Conservation (phyloP, 2,329 filamentous ascomycete genomes). For the Diaporthe aspalathi region DNA sequence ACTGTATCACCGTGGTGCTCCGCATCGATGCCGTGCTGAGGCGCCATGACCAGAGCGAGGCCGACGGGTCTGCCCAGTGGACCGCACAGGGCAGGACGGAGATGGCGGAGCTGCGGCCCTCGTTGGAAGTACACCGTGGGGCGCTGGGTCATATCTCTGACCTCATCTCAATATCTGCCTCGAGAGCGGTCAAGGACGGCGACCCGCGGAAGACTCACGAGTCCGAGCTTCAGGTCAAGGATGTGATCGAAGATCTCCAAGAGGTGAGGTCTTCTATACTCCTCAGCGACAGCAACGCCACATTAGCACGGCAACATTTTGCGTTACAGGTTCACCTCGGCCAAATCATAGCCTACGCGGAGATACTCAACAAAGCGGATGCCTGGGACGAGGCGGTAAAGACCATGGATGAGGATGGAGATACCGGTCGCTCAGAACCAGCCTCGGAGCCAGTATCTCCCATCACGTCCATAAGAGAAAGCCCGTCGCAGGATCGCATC, state of each 20-base stretch:
- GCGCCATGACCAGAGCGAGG: constrained; percentile 32
- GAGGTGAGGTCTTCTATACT: constrained; percentile 34
- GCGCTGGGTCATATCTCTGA: constrained; percentile 39
- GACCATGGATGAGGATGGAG: constrained; percentile 20
- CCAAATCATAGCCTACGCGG: constrained; percentile 34
- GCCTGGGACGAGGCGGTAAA: constrained; percentile 35
- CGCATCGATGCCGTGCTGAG: constrained; percentile 39
- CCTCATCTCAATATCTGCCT: constrained; percentile 37
- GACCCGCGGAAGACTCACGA: constrained; percentile 21
- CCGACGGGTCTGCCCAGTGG: constrained; percentile 37
- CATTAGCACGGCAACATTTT: constrained; percentile 37
- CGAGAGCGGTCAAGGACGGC: constrained; percentile 30
- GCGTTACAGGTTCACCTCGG: constrained; percentile 38
- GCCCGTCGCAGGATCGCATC: background rate
- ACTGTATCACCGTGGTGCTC: constrained; percentile 39
- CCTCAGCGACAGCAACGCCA: constrained; percentile 38
- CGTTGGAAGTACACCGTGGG: constrained; percentile 41
- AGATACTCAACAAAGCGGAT: constrained; percentile 27
- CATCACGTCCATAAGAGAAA: constrained; percentile 13
- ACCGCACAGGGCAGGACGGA: constrained; percentile 38
- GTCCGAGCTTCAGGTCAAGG: constrained; percentile 29
- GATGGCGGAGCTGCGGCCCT: constrained; percentile 38
- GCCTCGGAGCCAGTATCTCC: constrained; percentile 24
- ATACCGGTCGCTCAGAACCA: background rate
- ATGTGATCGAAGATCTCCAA: constrained; percentile 34